Evolutionary conservation across 164 flowering plant species (phyloP).

Genomic region (Aristolochia californica): DNA sequence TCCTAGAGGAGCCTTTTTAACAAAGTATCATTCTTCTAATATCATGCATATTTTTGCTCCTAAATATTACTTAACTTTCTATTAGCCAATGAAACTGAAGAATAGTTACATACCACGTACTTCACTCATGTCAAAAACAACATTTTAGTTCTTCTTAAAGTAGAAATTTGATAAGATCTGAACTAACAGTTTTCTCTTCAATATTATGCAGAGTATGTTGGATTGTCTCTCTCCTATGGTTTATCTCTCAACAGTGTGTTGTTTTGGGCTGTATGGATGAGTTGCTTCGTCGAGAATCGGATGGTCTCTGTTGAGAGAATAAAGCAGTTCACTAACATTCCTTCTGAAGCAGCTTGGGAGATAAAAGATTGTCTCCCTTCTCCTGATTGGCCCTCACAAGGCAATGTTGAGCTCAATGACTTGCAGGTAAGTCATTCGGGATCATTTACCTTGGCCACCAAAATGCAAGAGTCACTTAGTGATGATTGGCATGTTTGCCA

Average conservation of each 20-base stretch:
- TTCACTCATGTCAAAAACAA: background rate
- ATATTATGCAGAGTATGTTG: constrained; percentile 51
- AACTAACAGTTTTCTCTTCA: background rate
- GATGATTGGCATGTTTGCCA: background rate
- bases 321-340: constrained; percentile 65
- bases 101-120: background rate
- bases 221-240: constrained; percentile 85
- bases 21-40: no score
- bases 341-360: constrained; percentile 79
- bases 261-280: constrained; percentile 55
- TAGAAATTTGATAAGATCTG: background rate
- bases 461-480: background rate
- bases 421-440: constrained; percentile 42
- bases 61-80: background rate
- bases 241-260: constrained; percentile 61
- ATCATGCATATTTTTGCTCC: no score
- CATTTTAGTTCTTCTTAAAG: background rate
- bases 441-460: background rate
- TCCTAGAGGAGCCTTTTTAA: background rate
- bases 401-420: constrained; percentile 53
- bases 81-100: background rate
- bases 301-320: constrained; percentile 96
- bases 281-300: constrained; percentile 72
- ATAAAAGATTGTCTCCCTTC: constrained; percentile 49
- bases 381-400: constrained; percentile 75